These are phyloP conservation scores for Russula emetica DNA, from an alignment of 768 basidiomycete species.

Conservation along the genomic window DNA sequence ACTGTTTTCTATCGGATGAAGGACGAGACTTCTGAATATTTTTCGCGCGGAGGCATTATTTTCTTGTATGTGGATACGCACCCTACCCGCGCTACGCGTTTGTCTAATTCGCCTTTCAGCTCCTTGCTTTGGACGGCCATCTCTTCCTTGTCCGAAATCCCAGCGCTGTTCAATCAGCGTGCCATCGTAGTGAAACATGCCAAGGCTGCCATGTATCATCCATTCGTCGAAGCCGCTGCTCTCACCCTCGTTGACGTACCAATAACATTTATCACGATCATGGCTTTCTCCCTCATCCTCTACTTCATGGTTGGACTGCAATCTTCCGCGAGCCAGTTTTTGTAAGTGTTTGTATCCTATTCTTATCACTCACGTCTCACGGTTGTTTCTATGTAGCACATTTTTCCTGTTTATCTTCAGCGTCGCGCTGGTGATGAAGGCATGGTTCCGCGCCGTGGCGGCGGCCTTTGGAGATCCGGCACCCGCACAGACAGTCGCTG, in stretches of 20 bases:
- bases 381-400: slow-evolving; percentile 39
- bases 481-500: slow-evolving; percentile 58
- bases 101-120: slow-evolving; percentile 33
- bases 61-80: slow-evolving; percentile 52
- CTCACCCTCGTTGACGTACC: slow-evolving; percentile 60
- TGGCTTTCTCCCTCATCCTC: slow-evolving; percentile 46
- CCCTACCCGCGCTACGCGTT: not conserved
- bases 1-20: slow-evolving; percentile 59
- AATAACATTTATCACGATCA: slow-evolving; percentile 46
- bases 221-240: slow-evolving; percentile 51
- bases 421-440: slow-evolving; percentile 64
- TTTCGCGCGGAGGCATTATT: slow-evolving; percentile 73
- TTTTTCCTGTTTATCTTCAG: slow-evolving; percentile 56
- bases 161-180: slow-evolving; percentile 51
- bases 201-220: slow-evolving; percentile 59
- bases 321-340: slow-evolving; percentile 54
- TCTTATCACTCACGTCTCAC: slow-evolving; percentile 4
- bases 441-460: slow-evolving; percentile 67
- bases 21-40: slow-evolving; percentile 55
- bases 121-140: slow-evolving; percentile 57
- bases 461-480: slow-evolving; percentile 56
- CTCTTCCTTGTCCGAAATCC: slow-evolving; percentile 60
- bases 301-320: slow-evolving; percentile 64
- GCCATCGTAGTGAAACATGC: slow-evolving; percentile 56
- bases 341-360: slow-evolving; percentile 41